A percentile compares a stretch with the other conserved stretches of the same genome.
phyloP scores from a whole-genome alignment of 306 rosid species.

The Quercus aquifolioides region DNA sequence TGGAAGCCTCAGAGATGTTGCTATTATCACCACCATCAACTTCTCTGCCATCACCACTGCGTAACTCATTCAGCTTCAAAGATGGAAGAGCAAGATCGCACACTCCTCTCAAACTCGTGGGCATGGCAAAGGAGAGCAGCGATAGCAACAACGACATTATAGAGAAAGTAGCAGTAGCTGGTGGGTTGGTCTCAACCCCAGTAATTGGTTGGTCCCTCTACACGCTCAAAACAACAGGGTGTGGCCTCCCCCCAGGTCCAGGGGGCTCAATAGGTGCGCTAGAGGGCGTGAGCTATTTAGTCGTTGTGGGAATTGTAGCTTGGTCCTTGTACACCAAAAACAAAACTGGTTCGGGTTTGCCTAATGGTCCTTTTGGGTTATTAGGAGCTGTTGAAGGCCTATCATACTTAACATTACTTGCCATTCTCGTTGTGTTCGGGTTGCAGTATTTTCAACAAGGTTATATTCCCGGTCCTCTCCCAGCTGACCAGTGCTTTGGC shows the following conservation, averaged over 20 bases:
- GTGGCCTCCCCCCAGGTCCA: conserved; percentile 94
- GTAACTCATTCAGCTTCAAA: not conserved
- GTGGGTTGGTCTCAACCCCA: conserved; percentile 74
- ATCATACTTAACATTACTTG: conserved; percentile 55
- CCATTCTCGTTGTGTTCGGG: conserved; percentile 72
- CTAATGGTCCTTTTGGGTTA: conserved; percentile 78
- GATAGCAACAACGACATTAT: conserved; percentile 24
- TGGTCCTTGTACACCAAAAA: conserved; percentile 80
- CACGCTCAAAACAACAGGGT: conserved; percentile 86
- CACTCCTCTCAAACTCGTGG: conserved; percentile 27
- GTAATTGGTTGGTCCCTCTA: conserved; percentile 91
- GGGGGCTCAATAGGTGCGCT: conserved; percentile 84
- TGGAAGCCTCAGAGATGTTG: conserved; percentile 45
- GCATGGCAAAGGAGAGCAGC: conserved; percentile 68
- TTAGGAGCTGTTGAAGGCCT: conserved; percentile 91
- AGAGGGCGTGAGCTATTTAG: conserved; percentile 85
- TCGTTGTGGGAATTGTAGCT: conserved; percentile 68
- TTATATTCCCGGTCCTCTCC: conserved; percentile 87
- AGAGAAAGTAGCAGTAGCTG: conserved; percentile 67
- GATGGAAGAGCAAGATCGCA: conserved; percentile 13
- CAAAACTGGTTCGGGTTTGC: conserved; percentile 87
- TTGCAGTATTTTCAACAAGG: conserved; percentile 74
- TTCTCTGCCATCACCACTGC: conserved; percentile 1
- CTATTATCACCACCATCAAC: conserved; percentile 32
- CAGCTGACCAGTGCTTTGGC: conserved; percentile 85